Conservation (phyloP, 2,329 filamentous ascomycete genomes). For the Plectosphaerella cucumerina region DNA sequence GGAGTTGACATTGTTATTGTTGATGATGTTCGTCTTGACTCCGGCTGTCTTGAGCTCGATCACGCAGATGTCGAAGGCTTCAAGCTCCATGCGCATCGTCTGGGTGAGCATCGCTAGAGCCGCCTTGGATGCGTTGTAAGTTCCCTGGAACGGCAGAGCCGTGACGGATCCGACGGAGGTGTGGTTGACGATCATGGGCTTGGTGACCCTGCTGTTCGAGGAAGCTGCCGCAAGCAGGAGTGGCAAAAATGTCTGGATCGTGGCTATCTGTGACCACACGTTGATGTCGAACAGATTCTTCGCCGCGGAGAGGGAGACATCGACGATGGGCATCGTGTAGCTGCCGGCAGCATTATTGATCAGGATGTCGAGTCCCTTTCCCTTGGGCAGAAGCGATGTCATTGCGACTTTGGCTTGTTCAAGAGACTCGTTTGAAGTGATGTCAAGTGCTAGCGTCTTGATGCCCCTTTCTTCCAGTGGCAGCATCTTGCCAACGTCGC, state of each 20-base stretch:
- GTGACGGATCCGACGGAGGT: constrained; percentile 13
- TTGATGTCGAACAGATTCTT: constrained; percentile 37
- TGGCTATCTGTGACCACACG: constrained; percentile 29
- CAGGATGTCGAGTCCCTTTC: neutral
- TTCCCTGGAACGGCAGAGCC: constrained; percentile 5
- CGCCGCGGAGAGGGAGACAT: constrained; percentile 26
- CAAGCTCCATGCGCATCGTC: constrained; percentile 20
- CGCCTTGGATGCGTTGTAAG: constrained; percentile 20
- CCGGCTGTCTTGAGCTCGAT: constrained; percentile 14
- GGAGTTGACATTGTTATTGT: constrained; percentile 9
- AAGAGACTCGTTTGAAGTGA: constrained; percentile 22
- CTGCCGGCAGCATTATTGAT: constrained; percentile 28
- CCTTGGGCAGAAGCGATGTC: neutral
- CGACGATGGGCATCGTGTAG: constrained; percentile 25
- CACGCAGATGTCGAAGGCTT: constrained; percentile 19
- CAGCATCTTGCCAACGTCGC: no score
- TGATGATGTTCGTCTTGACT: constrained; percentile 10
- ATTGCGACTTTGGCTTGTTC: constrained; percentile 9
- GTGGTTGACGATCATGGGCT: constrained; percentile 5
- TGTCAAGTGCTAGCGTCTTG: constrained; percentile 22
- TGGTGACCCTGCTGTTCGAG: neutral
- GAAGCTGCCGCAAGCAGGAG: constrained; percentile 7
- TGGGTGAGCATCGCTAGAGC: constrained; percentile 17
- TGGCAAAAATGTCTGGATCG: constrained; percentile 30
- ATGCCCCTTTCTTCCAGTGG: constrained; percentile 6